Percentiles rank a stretch among this genome's conserved stretches.
These are phyloP conservation scores for Geotrichum europaeum DNA, from an alignment of 1,139 yeast genomes.

Conservation along the genomic window DNA sequence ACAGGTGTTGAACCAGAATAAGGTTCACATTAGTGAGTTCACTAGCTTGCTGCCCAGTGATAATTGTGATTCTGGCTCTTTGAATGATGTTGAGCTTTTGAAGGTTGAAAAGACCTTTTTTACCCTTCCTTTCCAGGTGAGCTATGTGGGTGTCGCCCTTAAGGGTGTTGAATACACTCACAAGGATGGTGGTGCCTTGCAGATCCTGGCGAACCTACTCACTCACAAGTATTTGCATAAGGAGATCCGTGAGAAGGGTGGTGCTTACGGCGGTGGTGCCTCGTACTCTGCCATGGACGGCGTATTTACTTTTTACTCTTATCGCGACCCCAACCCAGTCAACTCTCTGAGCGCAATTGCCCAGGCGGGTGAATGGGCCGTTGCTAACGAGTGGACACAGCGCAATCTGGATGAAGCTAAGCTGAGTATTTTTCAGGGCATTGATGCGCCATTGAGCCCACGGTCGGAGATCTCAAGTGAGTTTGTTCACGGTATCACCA, in stretches of 20 bases:
- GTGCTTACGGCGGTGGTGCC: conserved; percentile 97
- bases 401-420: conserved; percentile 84
- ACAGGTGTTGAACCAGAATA: conserved; percentile 7
- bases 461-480: conserved; percentile 66
- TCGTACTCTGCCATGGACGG: conserved; percentile 79
- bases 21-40: conserved; percentile 20
- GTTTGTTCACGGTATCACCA: conserved; percentile 66
- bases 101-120: conserved; percentile 43
- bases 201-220: conserved; percentile 70
- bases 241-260: conserved; percentile 90
- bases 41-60: conserved; percentile 8
- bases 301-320: conserved; percentile 72
- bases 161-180: conserved; percentile 63
- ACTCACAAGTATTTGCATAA: conserved; percentile 82
- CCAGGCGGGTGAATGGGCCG: conserved; percentile 52
- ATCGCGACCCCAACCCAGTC: conserved; percentile 85
- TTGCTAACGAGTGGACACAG: conserved; percentile 46
- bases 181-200: conserved; percentile 78
- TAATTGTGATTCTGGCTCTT: conserved; percentile 7
- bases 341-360: conserved; percentile 60
- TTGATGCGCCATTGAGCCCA: conserved; percentile 86
- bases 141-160: conserved; percentile 68
- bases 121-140: conserved; percentile 82
- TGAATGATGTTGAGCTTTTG: conserved; percentile 15
- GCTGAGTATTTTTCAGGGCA: conserved; percentile 78